Evolutionary conservation across 1,139 yeast species (phyloP), one percentile per base, ranked within the genome.

Genomic region (Candida sp.): DNA sequence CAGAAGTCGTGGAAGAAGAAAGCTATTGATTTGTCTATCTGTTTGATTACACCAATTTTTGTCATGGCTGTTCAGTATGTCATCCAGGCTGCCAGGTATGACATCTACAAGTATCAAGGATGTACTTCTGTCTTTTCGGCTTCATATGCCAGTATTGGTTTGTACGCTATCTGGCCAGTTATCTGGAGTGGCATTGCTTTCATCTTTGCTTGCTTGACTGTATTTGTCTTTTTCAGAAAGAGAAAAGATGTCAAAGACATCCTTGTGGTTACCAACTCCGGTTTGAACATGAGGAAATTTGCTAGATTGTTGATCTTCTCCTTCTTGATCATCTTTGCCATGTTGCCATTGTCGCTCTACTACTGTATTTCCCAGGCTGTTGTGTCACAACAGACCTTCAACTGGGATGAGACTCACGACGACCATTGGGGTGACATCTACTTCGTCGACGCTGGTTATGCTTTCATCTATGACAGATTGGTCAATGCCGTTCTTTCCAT

Each of bases 211-310:
- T 47, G 67, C 2, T 58, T 85, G 57, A 86, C 93, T 0, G 61
- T 89, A 17, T 57, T 67, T 48, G 73, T 78, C 23, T 90, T 81
- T 60, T 77, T 81, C 59, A 68, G 69, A 54, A 85, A 82, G 59
- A 75, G 92, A 47, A 83, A 78, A 54, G 94, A 90, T 57, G 88
- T 89, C 17, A 80, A 75, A 49, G 94, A 91, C 63, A 81, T 92
- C 45, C 72, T 92, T 53, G 79, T 80, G 52, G 88, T 96, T 62
- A 86, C 96, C 2, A 87, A 88, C 59, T 85, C 96, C 0, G 96
- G 96, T 0, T 72, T 90, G 53, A 85, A 84, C 49, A 56, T 86
- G 40, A 75, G 78, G 30, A 76, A 86, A 54, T 91, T 90, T 68
- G 77, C 89, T 3, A 77, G 94, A 49, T 71, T 92, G 49, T 70